Conservation (phyloP, 495 filamentous ascomycete genomes). For the Glarea lozoyensis region DNA sequence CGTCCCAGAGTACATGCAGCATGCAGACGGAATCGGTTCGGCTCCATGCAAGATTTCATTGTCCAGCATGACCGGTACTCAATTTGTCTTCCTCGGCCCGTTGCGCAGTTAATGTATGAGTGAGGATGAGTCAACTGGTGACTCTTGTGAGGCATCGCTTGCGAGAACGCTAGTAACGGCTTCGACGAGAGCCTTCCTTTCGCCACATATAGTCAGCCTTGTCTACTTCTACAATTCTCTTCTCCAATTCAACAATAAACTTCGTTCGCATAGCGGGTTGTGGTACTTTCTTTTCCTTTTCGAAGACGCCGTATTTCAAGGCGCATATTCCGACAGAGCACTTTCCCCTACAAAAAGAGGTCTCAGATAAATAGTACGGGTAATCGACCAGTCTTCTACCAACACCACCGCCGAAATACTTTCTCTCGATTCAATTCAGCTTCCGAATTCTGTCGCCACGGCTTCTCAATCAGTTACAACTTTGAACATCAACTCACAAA, state of each 20-base stretch:
- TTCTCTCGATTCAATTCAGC: neutral
- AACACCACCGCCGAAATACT: neutral
- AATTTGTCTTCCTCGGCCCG: too few relatives aligned
- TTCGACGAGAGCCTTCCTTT: neutral
- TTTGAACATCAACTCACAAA: neutral
- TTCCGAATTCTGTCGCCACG: slow-evolving; percentile 2
- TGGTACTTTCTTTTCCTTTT: neutral
- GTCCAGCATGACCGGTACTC: too few relatives aligned
- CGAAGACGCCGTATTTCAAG: slow-evolving; percentile 50
- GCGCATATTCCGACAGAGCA: too few relatives aligned
- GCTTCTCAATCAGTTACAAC: slow-evolving; percentile 16
- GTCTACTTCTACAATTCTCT: slow-evolving; percentile 1
- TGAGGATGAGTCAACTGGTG: too few relatives aligned
- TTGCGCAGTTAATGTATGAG: too few relatives aligned
- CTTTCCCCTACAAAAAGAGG: too few relatives aligned
- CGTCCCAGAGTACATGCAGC: too few relatives aligned
- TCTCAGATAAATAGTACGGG: too few relatives aligned
- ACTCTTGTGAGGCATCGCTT: slow-evolving; percentile 3
- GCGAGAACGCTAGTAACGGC: neutral
- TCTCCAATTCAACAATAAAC: neutral
- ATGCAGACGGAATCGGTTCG: too few relatives aligned
- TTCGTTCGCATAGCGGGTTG: neutral
- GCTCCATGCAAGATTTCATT: too few relatives aligned
- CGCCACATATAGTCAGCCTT: slow-evolving; percentile 19
- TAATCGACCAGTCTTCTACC: too few relatives aligned